Conservation (phyloP, 2,329 filamentous ascomycete species). For the Neospermospora avenae region DNA sequence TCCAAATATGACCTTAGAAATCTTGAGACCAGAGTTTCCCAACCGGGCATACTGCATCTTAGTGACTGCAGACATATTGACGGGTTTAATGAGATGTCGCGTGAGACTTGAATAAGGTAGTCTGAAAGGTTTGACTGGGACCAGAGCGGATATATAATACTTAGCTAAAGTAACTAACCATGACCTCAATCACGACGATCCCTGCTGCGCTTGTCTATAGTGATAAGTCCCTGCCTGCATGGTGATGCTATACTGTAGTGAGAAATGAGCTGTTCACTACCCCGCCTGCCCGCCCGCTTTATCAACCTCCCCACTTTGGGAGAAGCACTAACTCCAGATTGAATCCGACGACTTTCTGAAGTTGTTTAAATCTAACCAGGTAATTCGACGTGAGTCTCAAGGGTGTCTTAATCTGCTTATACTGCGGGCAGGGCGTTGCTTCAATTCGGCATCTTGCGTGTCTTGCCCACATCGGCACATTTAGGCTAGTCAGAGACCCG, state of each 20-base stretch:
- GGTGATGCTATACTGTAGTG: not conserved
- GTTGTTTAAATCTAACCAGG: too few relatives aligned
- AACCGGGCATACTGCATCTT: conserved; percentile 38
- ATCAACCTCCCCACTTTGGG: not conserved
- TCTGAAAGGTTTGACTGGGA: not conserved
- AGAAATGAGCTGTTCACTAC: not conserved
- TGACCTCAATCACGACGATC: not conserved
- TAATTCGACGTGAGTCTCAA: too few relatives aligned
- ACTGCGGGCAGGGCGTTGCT: too few relatives aligned
- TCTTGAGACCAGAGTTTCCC: conserved; percentile 50
- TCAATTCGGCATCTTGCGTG: too few relatives aligned
- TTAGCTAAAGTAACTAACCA: not conserved
- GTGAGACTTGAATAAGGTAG: not conserved
- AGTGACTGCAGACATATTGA: conserved; percentile 8
- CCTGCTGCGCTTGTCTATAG: not conserved
- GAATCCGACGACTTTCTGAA: not conserved
- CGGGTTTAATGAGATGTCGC: not conserved
- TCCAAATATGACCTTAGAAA: conserved; percentile 52
- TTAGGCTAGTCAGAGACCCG: too few relatives aligned
- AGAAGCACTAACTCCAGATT: not conserved
- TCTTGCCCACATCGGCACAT: too few relatives aligned
- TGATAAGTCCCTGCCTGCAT: not conserved
- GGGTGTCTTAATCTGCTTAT: too few relatives aligned
- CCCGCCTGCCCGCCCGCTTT: not conserved
- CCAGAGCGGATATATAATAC: not conserved